Conservation (phyloP, 768 basidiomycete species). For the Kwoniella sp. region DNA sequence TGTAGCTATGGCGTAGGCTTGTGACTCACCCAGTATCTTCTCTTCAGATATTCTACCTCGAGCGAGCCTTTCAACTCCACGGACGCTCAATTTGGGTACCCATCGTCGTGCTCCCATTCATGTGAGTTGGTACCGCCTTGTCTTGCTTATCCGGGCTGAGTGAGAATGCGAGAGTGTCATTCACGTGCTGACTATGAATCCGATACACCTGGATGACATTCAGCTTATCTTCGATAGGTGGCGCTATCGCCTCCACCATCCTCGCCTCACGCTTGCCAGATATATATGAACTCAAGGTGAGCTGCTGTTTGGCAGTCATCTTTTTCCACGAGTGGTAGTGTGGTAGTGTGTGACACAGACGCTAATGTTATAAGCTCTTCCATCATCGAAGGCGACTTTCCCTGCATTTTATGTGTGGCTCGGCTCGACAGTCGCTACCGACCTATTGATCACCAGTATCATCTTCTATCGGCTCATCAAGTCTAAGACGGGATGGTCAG, state of each 20-base stretch:
- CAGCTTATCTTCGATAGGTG: conserved; percentile 7
- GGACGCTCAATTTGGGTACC: conserved; percentile 15
- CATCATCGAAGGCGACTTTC: not conserved
- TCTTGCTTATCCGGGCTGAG: no score
- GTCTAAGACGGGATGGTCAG: conserved; percentile 25
- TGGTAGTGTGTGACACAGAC: not conserved
- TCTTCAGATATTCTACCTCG: conserved; percentile 23
- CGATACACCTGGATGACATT: not conserved
- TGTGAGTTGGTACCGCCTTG: conserved; percentile 9
- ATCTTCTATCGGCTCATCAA: conserved; percentile 17
- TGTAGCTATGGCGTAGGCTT: no score
- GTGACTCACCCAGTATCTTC: not conserved
- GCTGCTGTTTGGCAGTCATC: conserved; percentile 1
- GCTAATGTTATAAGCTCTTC: not conserved
- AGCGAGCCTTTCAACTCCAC: conserved; percentile 16
- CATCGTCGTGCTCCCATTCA: conserved; percentile 9
- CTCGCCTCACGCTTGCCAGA: not conserved
- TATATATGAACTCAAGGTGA: conserved; percentile 3
- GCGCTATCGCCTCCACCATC: conserved; percentile 10
- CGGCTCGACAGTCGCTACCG: conserved; percentile 4
- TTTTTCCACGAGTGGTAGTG: not conserved
- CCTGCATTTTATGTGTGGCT: conserved; percentile 19
- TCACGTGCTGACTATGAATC: no score
- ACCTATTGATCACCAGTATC: conserved; percentile 10
- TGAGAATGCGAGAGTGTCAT: no score